phyloP scores from a whole-genome alignment of 2,329 filamentous ascomycete species.

The Aspergillus terreus region DNA sequence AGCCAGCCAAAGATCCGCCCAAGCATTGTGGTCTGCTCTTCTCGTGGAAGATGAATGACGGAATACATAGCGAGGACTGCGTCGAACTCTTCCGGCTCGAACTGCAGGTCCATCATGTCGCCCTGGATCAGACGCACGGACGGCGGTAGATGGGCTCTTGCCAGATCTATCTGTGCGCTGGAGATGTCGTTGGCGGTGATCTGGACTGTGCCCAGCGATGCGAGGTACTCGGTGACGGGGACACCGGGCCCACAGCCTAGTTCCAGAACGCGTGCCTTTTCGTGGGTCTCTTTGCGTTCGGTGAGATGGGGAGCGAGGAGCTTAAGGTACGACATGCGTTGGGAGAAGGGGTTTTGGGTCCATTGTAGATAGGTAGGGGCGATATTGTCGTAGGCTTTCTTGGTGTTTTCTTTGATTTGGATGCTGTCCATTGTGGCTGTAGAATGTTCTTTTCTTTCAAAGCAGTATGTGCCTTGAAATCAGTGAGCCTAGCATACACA shows the following conservation, averaged over 20 bases:
- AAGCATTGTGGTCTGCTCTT: constrained; percentile 49
- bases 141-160: constrained; percentile 19
- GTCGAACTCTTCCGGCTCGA: constrained; percentile 39
- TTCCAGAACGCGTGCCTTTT: constrained; percentile 28
- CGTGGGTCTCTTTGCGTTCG: too few relatives aligned
- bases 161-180: constrained; percentile 35
- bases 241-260: constrained; percentile 42
- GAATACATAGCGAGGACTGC: constrained; percentile 53
- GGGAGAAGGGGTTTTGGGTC: too few relatives aligned
- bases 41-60: constrained; percentile 52
- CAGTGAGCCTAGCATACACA: too few relatives aligned
- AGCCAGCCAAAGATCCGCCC: constrained; percentile 48
- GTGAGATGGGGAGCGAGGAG: too few relatives aligned
- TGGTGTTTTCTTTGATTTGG: too few relatives aligned
- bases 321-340: too few relatives aligned
- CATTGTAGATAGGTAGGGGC: too few relatives aligned
- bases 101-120: constrained; percentile 42
- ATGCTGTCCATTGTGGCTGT: too few relatives aligned
- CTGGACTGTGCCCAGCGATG: constrained; percentile 14
- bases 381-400: too few relatives aligned
- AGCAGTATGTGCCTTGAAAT: too few relatives aligned
- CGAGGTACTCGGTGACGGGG: constrained; percentile 25
- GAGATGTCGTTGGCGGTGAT: constrained; percentile 46
- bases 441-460: too few relatives aligned
- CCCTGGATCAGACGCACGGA: constrained; percentile 29